Evolutionary conservation across 208 protist genomes (phyloP).

Genomic region (Wallacemonas sp.): DNA sequence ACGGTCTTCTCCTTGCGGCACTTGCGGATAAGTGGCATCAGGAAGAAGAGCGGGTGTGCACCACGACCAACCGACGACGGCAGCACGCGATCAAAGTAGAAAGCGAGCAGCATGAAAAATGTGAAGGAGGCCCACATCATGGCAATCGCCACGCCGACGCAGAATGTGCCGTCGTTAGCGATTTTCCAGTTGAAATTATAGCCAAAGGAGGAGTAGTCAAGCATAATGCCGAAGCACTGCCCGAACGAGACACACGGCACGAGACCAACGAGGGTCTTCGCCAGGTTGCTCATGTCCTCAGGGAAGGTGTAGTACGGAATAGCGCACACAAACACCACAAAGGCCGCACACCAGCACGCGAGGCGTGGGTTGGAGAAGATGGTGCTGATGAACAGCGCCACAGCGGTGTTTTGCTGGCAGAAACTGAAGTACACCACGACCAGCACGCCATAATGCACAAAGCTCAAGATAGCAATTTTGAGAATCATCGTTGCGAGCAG

Average conservation of each 20-base stretch:
- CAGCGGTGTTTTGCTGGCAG: slow-evolving; percentile 65
- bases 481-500: slow-evolving; percentile 56
- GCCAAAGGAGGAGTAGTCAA: slow-evolving; percentile 48
- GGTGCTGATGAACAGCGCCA: slow-evolving; percentile 69
- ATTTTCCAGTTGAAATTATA: slow-evolving; percentile 41
- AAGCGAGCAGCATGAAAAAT: slow-evolving; percentile 66
- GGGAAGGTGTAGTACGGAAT: slow-evolving; percentile 76
- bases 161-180: slow-evolving; percentile 40
- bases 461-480: slow-evolving; percentile 57
- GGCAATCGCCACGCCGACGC: slow-evolving; percentile 47
- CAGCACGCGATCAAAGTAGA: slow-evolving; percentile 86
- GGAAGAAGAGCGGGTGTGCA: slow-evolving; percentile 74
- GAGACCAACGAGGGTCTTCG: slow-evolving; percentile 47
- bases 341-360: slow-evolving; percentile 55
- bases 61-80: slow-evolving; percentile 58
- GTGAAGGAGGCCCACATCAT: slow-evolving; percentile 80
- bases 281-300: slow-evolving; percentile 36
- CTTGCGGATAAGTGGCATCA: slow-evolving; percentile 39
- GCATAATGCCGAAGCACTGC: slow-evolving; percentile 46
- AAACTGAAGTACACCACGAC: slow-evolving; percentile 79
- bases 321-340: slow-evolving; percentile 68
- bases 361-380: slow-evolving; percentile 80
- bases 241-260: slow-evolving; percentile 67
- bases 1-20: slow-evolving; percentile 32
- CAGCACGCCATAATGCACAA: slow-evolving; percentile 61